A percentile compares a stretch with the other conserved stretches of the same genome.
These are phyloP conservation scores for Patellifolia procumbens DNA, from an alignment of 179 eudicot species.

Conservation along the genomic window DNA sequence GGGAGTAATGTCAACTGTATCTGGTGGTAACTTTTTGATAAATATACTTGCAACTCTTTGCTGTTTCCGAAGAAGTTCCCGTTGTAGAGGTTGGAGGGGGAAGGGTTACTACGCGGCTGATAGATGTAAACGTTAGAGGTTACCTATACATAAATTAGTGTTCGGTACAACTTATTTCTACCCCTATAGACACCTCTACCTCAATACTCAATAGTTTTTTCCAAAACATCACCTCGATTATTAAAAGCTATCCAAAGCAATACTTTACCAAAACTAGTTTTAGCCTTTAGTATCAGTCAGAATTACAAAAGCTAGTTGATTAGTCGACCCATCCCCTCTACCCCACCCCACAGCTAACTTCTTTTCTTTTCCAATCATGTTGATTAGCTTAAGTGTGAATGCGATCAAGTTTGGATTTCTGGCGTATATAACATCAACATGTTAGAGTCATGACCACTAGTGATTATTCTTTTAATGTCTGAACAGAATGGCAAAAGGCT, in stretches of 20 bases:
- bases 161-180: too few species aligned
- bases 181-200: too few species aligned
- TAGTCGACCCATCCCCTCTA: too few species aligned
- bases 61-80: not conserved
- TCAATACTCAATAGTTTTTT: too few species aligned
- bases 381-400: not conserved
- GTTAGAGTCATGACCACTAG: not conserved
- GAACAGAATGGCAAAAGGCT: slow-evolving; percentile 97
- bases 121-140: too few species aligned
- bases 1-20: not conserved
- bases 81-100: too few species aligned
- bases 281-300: too few species aligned
- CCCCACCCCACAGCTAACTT: not conserved
- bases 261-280: too few species aligned
- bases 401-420: not conserved
- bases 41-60: not conserved
- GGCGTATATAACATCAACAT: not conserved
- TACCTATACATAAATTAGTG: too few species aligned
- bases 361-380: not conserved
- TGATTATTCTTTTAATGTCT: slow-evolving; percentile 13
- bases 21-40: not conserved
- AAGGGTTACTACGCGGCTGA: not conserved
- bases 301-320: too few species aligned
- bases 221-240: too few species aligned
- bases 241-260: too few species aligned